Conservation (phyloP, 495 filamentous ascomycete genomes). For the Podospora sp. region DNA sequence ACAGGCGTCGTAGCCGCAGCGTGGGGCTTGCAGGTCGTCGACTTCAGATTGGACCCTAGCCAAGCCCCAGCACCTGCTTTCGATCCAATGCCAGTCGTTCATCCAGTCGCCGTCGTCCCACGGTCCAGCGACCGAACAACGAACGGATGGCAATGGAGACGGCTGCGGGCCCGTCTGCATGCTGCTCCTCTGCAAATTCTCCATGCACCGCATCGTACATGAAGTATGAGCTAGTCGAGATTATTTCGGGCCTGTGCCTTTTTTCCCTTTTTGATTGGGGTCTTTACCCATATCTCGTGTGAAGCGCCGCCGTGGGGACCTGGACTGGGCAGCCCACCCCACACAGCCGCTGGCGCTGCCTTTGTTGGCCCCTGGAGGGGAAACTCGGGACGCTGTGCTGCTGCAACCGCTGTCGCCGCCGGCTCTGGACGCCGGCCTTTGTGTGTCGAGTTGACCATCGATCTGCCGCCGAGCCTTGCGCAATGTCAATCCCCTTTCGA, state of each 20-base stretch:
- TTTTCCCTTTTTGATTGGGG: constrained; percentile 37
- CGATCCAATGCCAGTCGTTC: constrained; percentile 1
- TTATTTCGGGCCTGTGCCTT: constrained; percentile 33
- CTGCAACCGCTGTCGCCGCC: constrained; percentile 1
- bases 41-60: constrained; percentile 12
- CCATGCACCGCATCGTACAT: constrained; percentile 33
- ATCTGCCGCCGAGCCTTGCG: constrained; percentile 24
- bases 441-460: constrained; percentile 15
- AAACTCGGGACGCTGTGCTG: neutral
- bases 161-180: constrained; percentile 19
- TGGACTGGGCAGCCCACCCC: constrained; percentile 22
- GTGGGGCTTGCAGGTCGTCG: constrained; percentile 14
- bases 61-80: neutral
- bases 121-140: constrained; percentile 20
- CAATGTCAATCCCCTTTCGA: constrained; percentile 7
- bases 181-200: constrained; percentile 15
- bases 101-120: neutral
- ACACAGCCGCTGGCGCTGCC: constrained; percentile 21
- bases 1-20: constrained; percentile 15
- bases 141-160: constrained; percentile 17
- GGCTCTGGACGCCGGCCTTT: constrained; percentile 12
- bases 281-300: constrained; percentile 33
- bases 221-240: constrained; percentile 33
- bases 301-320: constrained; percentile 33
- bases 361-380: neutral